phyloP scores from a whole-genome alignment of 306 rosid species.

The Astragalus glycyphyllos region DNA sequence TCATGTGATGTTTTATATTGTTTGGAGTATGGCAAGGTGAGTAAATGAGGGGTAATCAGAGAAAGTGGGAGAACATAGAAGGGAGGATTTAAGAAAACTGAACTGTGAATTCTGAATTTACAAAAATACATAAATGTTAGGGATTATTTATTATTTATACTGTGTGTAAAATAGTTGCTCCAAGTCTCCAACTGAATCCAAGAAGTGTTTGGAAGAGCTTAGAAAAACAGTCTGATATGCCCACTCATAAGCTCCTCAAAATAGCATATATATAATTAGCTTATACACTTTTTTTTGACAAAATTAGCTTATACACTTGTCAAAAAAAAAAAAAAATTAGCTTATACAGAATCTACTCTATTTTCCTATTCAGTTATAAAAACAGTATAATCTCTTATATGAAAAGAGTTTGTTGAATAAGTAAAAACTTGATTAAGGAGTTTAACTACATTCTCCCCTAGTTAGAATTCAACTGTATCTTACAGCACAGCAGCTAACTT shows the following conservation, averaged over 20 bases:
- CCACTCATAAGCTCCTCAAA: not conserved
- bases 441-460: not conserved
- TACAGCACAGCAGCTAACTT: not conserved
- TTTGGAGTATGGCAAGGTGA: not conserved
- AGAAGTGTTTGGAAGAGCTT: too few species aligned
- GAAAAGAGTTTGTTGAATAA: too few species aligned
- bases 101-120: not conserved
- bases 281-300: too few species aligned
- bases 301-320: too few species aligned
- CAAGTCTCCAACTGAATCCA: not conserved
- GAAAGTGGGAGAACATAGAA: not conserved
- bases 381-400: not conserved
- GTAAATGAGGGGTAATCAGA: not conserved
- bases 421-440: not conserved
- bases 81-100: not conserved
- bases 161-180: not conserved
- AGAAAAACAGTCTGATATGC: not conserved
- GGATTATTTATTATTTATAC: not conserved
- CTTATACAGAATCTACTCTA: too few species aligned
- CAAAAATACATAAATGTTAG: not conserved
- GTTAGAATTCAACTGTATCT: not conserved
- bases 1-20: constrained; percentile 28
- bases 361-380: not conserved
- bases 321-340: too few species aligned
- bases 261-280: not conserved